phyloP scores from a whole-genome alignment of 139 green algal genomes.

The Parachlorella kessleri region DNA sequence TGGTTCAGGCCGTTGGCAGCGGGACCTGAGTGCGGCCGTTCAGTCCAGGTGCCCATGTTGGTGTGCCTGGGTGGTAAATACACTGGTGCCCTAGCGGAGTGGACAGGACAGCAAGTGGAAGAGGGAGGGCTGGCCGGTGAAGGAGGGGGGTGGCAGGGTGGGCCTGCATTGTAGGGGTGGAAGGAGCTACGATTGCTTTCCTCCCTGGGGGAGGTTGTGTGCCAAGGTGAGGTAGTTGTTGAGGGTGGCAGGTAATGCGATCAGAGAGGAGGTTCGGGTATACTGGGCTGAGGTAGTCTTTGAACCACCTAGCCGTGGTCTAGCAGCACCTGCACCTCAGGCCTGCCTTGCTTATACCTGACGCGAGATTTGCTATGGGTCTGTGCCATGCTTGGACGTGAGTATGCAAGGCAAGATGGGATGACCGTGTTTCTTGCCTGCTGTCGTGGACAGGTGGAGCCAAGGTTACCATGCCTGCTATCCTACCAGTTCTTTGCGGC shows the following conservation, averaged over 20 bases:
- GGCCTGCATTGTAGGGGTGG: too few relatives aligned
- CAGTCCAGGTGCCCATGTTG: background rate
- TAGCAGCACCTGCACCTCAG: background rate
- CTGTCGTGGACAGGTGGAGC: conserved; percentile 9
- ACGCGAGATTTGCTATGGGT: too few relatives aligned
- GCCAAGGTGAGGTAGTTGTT: too few relatives aligned
- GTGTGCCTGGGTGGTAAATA: background rate
- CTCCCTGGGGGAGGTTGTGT: too few relatives aligned
- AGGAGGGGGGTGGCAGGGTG: too few relatives aligned
- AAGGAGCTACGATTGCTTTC: too few relatives aligned
- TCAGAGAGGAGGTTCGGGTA: too few relatives aligned
- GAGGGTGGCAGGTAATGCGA: too few relatives aligned
- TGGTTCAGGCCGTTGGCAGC: background rate
- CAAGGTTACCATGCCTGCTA: conserved; percentile 55
- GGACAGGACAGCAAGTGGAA: background rate
- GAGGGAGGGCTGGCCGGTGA: too few relatives aligned
- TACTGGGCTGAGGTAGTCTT: too few relatives aligned
- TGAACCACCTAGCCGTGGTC: background rate
- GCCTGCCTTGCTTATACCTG: background rate
- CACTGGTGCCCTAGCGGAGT: background rate
- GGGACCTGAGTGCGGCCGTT: background rate
- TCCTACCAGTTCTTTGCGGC: conserved; percentile 51
- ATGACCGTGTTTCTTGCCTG: background rate
- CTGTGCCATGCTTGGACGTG: too few relatives aligned
- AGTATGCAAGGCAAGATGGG: background rate